Evolutionary conservation across 106 monocot species (phyloP).

Genomic region (Agapanthus africanus): DNA sequence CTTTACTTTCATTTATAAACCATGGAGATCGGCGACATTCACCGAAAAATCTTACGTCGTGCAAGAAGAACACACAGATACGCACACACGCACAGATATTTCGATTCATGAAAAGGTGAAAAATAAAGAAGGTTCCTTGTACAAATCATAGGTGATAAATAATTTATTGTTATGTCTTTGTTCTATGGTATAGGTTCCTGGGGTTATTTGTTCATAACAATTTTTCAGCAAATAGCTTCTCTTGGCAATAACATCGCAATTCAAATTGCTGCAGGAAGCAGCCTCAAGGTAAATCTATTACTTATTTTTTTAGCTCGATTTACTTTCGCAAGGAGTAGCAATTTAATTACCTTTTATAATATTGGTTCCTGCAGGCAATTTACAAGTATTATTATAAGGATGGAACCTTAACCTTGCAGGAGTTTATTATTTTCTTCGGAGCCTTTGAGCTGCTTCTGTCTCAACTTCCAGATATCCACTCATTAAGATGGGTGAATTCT

Average conservation of each 20-base stretch:
- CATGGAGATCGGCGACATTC: too few relatives aligned
- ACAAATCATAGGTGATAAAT: neutral
- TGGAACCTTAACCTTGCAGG: constrained; percentile 35
- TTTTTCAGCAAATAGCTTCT: constrained; percentile 50
- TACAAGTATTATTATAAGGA: constrained; percentile 35
- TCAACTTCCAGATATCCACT: constrained; percentile 49
- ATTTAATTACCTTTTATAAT: neutral
- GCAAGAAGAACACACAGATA: too few relatives aligned
- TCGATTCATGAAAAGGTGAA: neutral
- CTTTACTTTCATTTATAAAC: too few relatives aligned
- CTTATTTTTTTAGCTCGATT: neutral
- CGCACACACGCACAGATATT: neutral
- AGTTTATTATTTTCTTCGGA: constrained; percentile 50
- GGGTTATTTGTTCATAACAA: constrained; percentile 39
- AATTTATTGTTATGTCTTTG: neutral
- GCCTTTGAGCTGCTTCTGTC: constrained; percentile 37
- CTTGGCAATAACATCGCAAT: constrained; percentile 53
- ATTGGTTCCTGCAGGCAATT: constrained; percentile 28
- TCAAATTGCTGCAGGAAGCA: constrained; percentile 55
- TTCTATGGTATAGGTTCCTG: constrained; percentile 25
- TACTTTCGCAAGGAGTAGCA: neutral
- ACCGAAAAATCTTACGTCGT: too few relatives aligned
- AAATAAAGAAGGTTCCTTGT: neutral
- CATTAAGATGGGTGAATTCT: constrained; percentile 42
- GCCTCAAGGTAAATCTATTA: constrained; percentile 29